Evolutionary conservation across 1,284 basidiomycete genomes (phyloP).

Genomic region (Lignosus rhinocerotis): DNA sequence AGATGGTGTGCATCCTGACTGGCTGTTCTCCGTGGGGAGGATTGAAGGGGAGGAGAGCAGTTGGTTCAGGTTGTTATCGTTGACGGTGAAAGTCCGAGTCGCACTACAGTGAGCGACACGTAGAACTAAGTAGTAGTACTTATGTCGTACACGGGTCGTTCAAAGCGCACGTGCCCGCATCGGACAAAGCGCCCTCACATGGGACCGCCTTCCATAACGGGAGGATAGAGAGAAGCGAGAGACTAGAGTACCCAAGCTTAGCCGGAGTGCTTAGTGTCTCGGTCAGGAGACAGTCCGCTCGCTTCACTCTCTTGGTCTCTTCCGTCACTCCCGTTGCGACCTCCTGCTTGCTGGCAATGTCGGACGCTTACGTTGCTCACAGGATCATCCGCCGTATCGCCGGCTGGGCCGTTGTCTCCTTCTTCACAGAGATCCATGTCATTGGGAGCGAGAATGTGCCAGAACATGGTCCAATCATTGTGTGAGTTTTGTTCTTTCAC

Average conservation of each 20-base stretch:
- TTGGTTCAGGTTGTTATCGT: neutral
- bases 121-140: too few species aligned
- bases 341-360: conserved; percentile 26
- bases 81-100: neutral
- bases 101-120: neutral
- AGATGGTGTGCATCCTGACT: conserved; percentile 64
- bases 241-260: too few species aligned
- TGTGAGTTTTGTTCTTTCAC: conserved; percentile 53
- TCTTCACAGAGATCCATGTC: conserved; percentile 85
- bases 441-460: conserved; percentile 88
- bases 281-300: neutral
- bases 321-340: conserved; percentile 1
- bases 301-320: neutral
- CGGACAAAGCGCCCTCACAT: neutral
- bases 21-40: neutral
- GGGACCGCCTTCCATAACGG: neutral
- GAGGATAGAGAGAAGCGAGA: neutral
- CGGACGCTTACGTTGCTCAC: conserved; percentile 51
- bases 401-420: conserved; percentile 73
- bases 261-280: too few species aligned
- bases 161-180: conserved; percentile 9
- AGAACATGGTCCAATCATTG: conserved; percentile 79
- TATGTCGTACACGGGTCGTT: conserved; percentile 6
- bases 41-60: neutral
- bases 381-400: conserved; percentile 68